Base-by-base conservation (phyloP, 176 grass and related monocot genomes). In the Phyllostachys edulis region DNA sequence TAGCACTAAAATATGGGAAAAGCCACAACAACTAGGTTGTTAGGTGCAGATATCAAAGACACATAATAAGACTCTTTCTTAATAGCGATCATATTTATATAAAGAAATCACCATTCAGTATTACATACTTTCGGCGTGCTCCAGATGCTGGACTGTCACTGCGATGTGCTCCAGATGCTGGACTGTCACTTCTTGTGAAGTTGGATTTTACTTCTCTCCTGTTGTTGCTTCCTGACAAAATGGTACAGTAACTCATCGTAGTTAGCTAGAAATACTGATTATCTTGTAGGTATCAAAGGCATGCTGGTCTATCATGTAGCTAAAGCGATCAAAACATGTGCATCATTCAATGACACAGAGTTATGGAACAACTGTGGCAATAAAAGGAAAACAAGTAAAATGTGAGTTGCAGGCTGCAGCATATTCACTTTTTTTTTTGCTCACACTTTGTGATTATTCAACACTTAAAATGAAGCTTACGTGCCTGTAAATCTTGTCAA, bases 171-270 rank as follows among this genome's bases (percentile, higher is more conserved):
- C 55, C 61, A 71, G 83, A 69, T 81, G 52, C 68, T 41, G 85
- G 54, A 92, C 56, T 64, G 27, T 11, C 66, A 41, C 23, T 64
- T 3, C 73, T 88, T 38, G 23, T 46, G 63, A 77, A 49, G 34
- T 86, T 82, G 38, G 87, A 18, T 40, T 92, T 83, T 73, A 24
- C 67, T 55, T 86, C 85, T 85, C 84, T 88, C 87, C 82, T 49
- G 41, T 88, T 87, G 44, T 85, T 85, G 67, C 72, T 86, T 65
- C 84, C 89, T 91, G 87, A 74, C 82, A 75, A 87, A 59, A 2
- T 49, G 41, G 76, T 49, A 51, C 32, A 59, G 72, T 16, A 50
- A 34, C 44, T 66, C 37, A 66, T 12, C 20, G 2, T 27, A 82
- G 56, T 80, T 66, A 87, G 47, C 32, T 73, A 27, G 49, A 67